Evolutionary conservation across 2,329 filamentous ascomycete genomes (phyloP), one percentile per base, ranked within the genome.

Genomic region (Penicillium vulpinum): DNA sequence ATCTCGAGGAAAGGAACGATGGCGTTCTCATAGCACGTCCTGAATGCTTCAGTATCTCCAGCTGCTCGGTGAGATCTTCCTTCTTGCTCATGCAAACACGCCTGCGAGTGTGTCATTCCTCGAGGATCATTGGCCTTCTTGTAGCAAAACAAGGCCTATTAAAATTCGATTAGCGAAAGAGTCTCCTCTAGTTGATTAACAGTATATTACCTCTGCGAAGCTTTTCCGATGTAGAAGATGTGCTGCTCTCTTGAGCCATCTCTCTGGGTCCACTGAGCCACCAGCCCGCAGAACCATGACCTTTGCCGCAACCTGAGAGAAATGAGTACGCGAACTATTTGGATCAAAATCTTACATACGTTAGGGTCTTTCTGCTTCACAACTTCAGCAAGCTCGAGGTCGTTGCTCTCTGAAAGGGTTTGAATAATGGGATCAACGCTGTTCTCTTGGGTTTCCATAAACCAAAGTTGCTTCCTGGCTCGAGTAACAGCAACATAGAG

Each of bases 401-500:
- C 33, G 2, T 29, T 15, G 15, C 49, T 40, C 13, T 50, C 29
- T 8, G 49, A 48, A 1, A 69, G 57, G 3, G 67, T 35, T 44
- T 58, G 39, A 10, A 63, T 26, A 15, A 71, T 41, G 6, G 61
- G 38, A 2, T 56, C 53, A 2, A 60, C 18, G 15, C 53, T 58
- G 5, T 39, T 44, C 21, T 60, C 58, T 4, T 33, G 48, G 7
- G 58, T 62, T 41, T 71, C 69, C 33, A 71, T 60, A 15, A 67
- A 57, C 54, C 62, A 64, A 24, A 64, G 51, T 21, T 62, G 61
- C 36, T 61, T 65, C 13, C 69, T 62, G 0, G 69, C 62, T 50
- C 70, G 62, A 4, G 70, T 73, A 2, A 69, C 54, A 9, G 66
- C 69, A 18, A 73, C 68, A 53, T 73, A 73, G 2, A 72, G 51